Evolutionary conservation across 768 basidiomycete species (phyloP).

Genomic region (Sutorius australiensis): DNA sequence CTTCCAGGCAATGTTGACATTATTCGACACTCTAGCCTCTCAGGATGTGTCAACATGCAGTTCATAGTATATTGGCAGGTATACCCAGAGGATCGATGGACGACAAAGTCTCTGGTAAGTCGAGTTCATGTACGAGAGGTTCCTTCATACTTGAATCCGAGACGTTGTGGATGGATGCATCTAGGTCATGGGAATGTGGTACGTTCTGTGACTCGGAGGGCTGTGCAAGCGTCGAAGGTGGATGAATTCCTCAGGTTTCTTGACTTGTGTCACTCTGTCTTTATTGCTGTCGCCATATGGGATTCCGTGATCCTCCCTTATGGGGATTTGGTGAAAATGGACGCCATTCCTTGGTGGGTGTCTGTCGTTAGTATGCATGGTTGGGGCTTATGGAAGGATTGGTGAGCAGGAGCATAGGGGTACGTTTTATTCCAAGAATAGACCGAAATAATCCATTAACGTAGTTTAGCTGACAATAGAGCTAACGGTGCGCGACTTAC

Average conservation of each 20-base stretch:
- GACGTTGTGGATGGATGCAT: not conserved
- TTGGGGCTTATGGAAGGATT: not conserved
- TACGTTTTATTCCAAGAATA: slow-evolving; percentile 2
- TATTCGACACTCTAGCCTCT: slow-evolving; percentile 12
- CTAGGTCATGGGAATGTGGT: slow-evolving; percentile 25
- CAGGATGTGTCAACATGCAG: slow-evolving; percentile 27
- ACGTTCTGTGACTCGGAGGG: not conserved
- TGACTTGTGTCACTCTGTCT: slow-evolving; percentile 22
- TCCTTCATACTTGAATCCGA: not conserved
- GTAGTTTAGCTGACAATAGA: slow-evolving; percentile 13
- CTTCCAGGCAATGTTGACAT: not conserved
- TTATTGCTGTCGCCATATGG: slow-evolving; percentile 24
- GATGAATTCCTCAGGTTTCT: slow-evolving; percentile 13
- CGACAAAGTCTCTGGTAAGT: slow-evolving; percentile 18
- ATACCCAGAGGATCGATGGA: slow-evolving; percentile 16
- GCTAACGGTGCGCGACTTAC: slow-evolving; percentile 15
- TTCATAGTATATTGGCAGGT: slow-evolving; percentile 23
- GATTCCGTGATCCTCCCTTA: slow-evolving; percentile 18
- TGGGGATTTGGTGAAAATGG: slow-evolving; percentile 5
- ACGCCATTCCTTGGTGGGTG: slow-evolving; percentile 25
- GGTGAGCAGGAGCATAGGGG: slow-evolving; percentile 21
- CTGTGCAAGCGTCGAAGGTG: not conserved
- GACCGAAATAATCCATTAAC: not conserved
- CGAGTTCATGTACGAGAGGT: not conserved
- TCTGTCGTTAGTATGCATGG: not conserved